Base-by-base conservation (phyloP, 345 rosid species). In the Citrus sp. region DNA sequence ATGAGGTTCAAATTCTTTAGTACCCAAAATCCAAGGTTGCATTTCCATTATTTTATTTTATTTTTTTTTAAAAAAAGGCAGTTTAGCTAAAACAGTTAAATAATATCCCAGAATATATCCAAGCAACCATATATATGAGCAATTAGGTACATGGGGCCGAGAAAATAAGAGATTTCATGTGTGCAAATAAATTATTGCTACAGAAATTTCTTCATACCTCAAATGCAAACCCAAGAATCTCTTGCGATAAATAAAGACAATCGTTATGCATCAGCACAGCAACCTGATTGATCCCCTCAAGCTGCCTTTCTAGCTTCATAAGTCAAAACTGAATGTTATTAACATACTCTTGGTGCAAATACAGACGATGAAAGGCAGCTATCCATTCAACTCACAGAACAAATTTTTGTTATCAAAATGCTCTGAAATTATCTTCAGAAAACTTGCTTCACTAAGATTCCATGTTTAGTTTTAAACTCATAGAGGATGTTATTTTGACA, bases 271-370 rank as follows among this genome's bases (percentile, higher is more conserved):
- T 85, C 62, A 96, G 93, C 83, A 85, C 91, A 83, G 97, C 98
- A 79, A 86, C 95, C 84, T 90, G 95, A 86, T 92, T 94, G 89
- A 96, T 89, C 78, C 92, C 88, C 86, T 90, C 88, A 77, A 96
- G 97, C 92, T 90, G 93, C 86, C 89, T 92, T 83, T 93, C 98
- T 88, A 94, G 89, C 99, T 96, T 92, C 94, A 92, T 72, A 84
- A 81, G 83, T 56, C 80, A 87, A 89, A 86, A 78, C 30, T 25
- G 65, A 83, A 78, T 1, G 63, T 88, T 78, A 79, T 24, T 59
- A 72, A 70, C 69, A 30, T 71, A 60, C 76, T 55, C 18, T 75
- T 58, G 71, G 75, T 30, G 64, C 67, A 71, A 30, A 60, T 18
- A 60, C 24, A 25, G 3, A 75, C 34, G 66, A 64, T 18, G 28